Evolutionary conservation across 192 early-diverging fungal species (phyloP).

Genomic region (Umbelopsis sp.): DNA sequence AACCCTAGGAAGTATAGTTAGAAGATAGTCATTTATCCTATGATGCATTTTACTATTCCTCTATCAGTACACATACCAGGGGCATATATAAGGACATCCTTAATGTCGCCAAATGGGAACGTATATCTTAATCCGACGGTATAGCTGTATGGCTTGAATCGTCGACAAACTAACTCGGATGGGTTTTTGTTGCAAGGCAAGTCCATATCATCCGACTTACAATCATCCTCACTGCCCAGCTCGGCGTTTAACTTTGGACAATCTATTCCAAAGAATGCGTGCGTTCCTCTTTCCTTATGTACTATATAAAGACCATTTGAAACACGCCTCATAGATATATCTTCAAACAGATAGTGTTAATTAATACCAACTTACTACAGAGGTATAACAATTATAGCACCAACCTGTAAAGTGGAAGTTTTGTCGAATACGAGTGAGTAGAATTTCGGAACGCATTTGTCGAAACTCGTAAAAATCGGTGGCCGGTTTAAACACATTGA

Average conservation of each 20-base stretch:
- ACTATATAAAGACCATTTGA: slow-evolving; percentile 5
- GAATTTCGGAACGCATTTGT: neutral
- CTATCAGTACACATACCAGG: neutral
- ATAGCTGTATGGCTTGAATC: slow-evolving; percentile 9
- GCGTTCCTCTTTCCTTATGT: slow-evolving; percentile 5
- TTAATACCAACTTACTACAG: neutral
- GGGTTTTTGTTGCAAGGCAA: neutral
- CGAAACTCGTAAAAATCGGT: neutral
- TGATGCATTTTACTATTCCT: neutral
- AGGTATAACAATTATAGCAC: neutral
- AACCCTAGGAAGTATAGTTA: neutral
- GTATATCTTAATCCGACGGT: slow-evolving; percentile 3
- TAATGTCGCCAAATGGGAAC: neutral
- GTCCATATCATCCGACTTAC: too few species aligned
- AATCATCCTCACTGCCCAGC: neutral
- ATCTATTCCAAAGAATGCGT: slow-evolving; percentile 5
- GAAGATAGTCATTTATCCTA: neutral
- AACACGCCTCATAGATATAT: neutral
- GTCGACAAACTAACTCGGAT: neutral
- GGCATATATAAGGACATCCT: neutral
- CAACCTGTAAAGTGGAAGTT: slow-evolving; percentile 7
- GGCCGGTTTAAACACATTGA: neutral
- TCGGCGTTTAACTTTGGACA: neutral
- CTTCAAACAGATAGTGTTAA: neutral
- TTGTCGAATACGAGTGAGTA: neutral